These are phyloP conservation scores for Stenogyne calaminthoides DNA, from an alignment of 305 asterid genomes.

Conservation along the genomic window DNA sequence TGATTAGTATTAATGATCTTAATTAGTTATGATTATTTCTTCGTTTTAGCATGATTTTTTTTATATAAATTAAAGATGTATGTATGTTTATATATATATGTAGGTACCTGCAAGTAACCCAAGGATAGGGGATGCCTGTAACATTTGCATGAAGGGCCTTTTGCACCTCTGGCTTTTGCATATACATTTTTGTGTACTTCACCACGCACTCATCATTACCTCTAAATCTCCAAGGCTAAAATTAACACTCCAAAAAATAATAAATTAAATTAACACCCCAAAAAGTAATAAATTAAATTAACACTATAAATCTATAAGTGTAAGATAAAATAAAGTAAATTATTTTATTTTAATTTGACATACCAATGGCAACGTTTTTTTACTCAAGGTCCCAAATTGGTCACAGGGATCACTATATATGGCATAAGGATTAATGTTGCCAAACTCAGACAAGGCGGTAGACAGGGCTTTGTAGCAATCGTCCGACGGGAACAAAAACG, in stretches of 20 bases:
- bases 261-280: background rate
- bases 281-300: background rate
- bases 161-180: conserved; percentile 55
- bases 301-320: too few relatives aligned
- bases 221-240: conserved; percentile 58
- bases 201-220: conserved; percentile 61
- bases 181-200: conserved; percentile 52
- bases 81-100: background rate
- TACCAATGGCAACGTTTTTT: conserved; percentile 46
- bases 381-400: conserved; percentile 31
- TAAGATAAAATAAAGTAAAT: background rate
- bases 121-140: conserved; percentile 44
- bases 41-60: too few relatives aligned
- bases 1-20: too few relatives aligned
- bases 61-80: too few relatives aligned
- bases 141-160: conserved; percentile 59
- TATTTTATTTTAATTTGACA: background rate
- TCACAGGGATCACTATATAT: conserved; percentile 42
- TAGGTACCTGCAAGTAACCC: conserved; percentile 60
- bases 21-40: too few relatives aligned
- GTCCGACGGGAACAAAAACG: conserved; percentile 46
- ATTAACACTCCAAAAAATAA: conserved; percentile 4
- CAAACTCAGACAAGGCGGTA: conserved; percentile 43
- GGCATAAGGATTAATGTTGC: conserved; percentile 55
- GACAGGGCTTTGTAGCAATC: conserved; percentile 42